A percentile compares a stretch with the other conserved stretches of the same genome.
These are phyloP conservation scores for Xylaria polymorpha DNA, from an alignment of 2,329 filamentous ascomycete genomes.

Conservation along the genomic window DNA sequence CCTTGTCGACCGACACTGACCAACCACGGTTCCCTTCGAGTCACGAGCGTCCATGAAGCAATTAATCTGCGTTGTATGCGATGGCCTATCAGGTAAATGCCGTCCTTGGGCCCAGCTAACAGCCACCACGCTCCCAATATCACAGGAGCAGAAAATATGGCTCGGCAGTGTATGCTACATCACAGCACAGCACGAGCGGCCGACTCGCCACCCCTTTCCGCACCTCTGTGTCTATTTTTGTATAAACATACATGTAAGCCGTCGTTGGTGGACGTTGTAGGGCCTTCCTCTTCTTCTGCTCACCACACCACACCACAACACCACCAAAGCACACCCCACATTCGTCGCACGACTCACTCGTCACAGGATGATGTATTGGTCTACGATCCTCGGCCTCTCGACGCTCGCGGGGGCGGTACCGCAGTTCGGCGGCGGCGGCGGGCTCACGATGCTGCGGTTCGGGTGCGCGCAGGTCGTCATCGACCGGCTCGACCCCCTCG, in stretches of 20 bases:
- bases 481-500: constrained; percentile 52
- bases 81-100: constrained; percentile 38
- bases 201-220: not conserved
- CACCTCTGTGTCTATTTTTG: not conserved
- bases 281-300: not conserved
- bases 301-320: constrained; percentile 8
- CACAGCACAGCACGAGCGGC: not conserved
- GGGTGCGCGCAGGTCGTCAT: constrained; percentile 66
- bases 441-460: constrained; percentile 49
- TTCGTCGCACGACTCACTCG: not conserved
- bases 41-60: constrained; percentile 25
- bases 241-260: constrained; percentile 30
- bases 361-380: constrained; percentile 51
- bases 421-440: constrained; percentile 45
- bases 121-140: constrained; percentile 21
- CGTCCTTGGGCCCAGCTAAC: constrained; percentile 15
- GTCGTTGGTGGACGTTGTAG: not conserved
- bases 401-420: constrained; percentile 49
- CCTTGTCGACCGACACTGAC: constrained; percentile 17
- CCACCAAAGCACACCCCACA: constrained; percentile 4
- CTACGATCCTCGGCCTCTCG: constrained; percentile 48
- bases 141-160: not conserved
- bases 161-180: constrained; percentile 28
- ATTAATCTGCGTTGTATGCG: constrained; percentile 27
- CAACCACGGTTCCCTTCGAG: constrained; percentile 10